Evolutionary conservation across 805 yeast genomes (phyloP).

Genomic region (Starmerella riodocensis): DNA sequence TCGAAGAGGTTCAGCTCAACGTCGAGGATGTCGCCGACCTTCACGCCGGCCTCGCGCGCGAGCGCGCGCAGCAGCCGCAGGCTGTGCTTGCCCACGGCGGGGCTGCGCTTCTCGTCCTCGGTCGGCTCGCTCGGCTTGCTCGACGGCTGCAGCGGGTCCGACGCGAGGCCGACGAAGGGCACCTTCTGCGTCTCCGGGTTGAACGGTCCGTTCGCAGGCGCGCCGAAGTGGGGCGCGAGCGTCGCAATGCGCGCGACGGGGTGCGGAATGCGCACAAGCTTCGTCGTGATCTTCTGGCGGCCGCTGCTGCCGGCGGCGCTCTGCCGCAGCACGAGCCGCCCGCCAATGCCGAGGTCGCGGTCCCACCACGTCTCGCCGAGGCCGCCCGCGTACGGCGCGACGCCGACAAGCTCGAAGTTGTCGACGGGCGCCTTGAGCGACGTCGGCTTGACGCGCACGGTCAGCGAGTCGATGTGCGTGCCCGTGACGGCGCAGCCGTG

Average conservation of each 20-base stretch:
- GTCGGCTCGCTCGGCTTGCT: slow-evolving; percentile 31
- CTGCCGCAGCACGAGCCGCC: slow-evolving; percentile 47
- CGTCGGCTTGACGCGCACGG: slow-evolving; percentile 57
- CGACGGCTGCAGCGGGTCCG: slow-evolving; percentile 21
- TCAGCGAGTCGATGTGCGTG: slow-evolving; percentile 62
- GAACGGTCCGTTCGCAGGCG: slow-evolving; percentile 53
- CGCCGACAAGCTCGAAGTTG: slow-evolving; percentile 68
- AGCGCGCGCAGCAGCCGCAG: slow-evolving; percentile 54
- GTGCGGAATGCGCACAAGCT: slow-evolving; percentile 30
- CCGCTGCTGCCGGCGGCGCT: slow-evolving; percentile 22
- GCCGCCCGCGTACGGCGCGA: slow-evolving; percentile 67
- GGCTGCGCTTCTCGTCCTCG: slow-evolving; percentile 52
- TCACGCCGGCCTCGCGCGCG: slow-evolving; percentile 45
- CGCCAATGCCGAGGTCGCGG: slow-evolving; percentile 76
- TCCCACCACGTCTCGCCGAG: slow-evolving; percentile 54
- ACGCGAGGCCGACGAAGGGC: slow-evolving; percentile 56
- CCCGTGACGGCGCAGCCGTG: slow-evolving; percentile 56
- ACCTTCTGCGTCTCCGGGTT: slow-evolving; percentile 70
- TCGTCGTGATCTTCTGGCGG: slow-evolving; percentile 21
- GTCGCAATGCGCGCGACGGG: slow-evolving; percentile 67
- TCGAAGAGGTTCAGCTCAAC: slow-evolving; percentile 71
- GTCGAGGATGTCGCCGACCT: slow-evolving; percentile 50
- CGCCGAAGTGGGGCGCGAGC: slow-evolving; percentile 78
- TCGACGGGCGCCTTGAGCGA: slow-evolving; percentile 49
- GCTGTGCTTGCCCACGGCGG: slow-evolving; percentile 56